Conservation (phyloP, 352 stramenopile genomes). For the Phytophthora cactorum region DNA sequence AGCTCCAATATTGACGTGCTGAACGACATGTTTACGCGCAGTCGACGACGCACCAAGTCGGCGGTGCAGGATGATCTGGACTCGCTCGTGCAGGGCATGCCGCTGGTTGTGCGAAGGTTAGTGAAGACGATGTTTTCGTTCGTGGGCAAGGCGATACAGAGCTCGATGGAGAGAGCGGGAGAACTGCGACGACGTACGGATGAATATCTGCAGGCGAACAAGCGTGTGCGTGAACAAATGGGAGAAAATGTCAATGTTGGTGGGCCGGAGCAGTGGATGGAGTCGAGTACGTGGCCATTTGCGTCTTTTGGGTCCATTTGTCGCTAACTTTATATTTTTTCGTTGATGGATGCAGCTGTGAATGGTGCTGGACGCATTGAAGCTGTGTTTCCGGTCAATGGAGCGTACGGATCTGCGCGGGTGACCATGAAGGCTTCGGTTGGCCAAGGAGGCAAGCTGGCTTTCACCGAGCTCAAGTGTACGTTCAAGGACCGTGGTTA, state of each 20-base stretch:
- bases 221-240: conserved; percentile 55
- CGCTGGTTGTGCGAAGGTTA: conserved; percentile 60
- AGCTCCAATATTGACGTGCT: conserved; percentile 57
- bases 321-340: neutral
- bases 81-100: conserved; percentile 62
- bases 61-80: conserved; percentile 49
- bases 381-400: conserved; percentile 67
- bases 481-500: conserved; percentile 20
- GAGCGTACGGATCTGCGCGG: conserved; percentile 41
- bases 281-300: conserved; percentile 59
- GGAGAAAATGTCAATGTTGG: conserved; percentile 56
- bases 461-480: conserved; percentile 73
- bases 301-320: neutral
- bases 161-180: conserved; percentile 63
- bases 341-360: conserved; percentile 43
- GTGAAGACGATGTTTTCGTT: conserved; percentile 78
- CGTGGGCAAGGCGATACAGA: conserved; percentile 63
- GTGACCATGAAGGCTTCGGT: conserved; percentile 67
- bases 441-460: conserved; percentile 41
- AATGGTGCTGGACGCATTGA: conserved; percentile 70
- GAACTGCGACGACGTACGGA: conserved; percentile 63
- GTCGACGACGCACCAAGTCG: conserved; percentile 21
- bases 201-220: conserved; percentile 60
- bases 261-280: conserved; percentile 72
- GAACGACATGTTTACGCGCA: conserved; percentile 52